Percentiles rank a stretch among this genome's conserved stretches.
These are phyloP conservation scores for Knoxia roxburghii DNA, from an alignment of 257 asterid species.

Conservation along the genomic window DNA sequence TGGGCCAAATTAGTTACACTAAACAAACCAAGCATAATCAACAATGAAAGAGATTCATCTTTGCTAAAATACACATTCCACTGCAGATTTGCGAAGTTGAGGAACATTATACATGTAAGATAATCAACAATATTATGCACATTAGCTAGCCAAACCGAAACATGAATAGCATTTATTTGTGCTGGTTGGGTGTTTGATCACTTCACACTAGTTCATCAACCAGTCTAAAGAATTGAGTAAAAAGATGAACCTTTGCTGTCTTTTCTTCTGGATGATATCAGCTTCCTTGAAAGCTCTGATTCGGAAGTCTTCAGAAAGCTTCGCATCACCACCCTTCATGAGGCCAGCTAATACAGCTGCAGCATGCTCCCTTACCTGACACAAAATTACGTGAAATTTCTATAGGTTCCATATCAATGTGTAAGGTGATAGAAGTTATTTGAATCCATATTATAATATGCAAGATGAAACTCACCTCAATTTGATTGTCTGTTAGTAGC, in stretches of 20 bases:
- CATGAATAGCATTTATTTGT: not conserved
- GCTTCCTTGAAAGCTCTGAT: conserved; percentile 83
- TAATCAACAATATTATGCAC: not conserved
- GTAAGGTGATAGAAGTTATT: not conserved
- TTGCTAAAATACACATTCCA: conserved; percentile 3
- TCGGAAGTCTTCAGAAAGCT: conserved; percentile 70
- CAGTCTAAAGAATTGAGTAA: conserved; percentile 14
- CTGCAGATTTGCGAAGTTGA: not conserved
- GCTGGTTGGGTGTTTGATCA: not conserved
- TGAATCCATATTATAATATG: not conserved
- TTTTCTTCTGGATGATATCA: conserved; percentile 46
- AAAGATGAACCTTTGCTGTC: conserved; percentile 54
- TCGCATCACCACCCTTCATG: conserved; percentile 86
- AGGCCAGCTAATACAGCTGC: conserved; percentile 98
- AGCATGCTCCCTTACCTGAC: conserved; percentile 97
- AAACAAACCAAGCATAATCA: not conserved
- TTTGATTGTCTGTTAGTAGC: conserved; percentile 79
- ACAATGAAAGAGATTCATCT: not conserved
- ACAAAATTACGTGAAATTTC: not conserved
- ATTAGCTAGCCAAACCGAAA: conserved; percentile 6
- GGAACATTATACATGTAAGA: not conserved
- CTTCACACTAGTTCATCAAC: not conserved
- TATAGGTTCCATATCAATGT: not conserved
- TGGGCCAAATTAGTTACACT: too few species aligned
- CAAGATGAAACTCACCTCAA: conserved; percentile 63